A percentile compares a stretch with the other conserved stretches of the same genome.
Conservation (phyloP, 2,329 filamentous ascomycete genomes). For the Colletotrichum melonis region DNA sequence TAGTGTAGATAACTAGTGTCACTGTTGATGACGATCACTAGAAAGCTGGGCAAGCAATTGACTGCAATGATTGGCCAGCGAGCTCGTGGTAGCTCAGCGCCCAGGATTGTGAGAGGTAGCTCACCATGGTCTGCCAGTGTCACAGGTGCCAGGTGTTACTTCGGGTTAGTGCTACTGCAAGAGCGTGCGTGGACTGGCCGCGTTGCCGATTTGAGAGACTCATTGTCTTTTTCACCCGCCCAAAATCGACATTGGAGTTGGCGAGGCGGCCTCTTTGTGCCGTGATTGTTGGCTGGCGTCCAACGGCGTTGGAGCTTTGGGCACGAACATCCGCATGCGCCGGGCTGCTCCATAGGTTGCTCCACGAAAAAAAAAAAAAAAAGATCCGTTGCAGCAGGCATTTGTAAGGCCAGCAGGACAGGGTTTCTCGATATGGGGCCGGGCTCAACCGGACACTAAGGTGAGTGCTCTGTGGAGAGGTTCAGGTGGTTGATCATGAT, state of each 20-base stretch:
- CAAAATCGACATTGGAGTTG: neutral
- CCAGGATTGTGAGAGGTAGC: slow-evolving; percentile 26
- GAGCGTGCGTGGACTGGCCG: slow-evolving; percentile 8
- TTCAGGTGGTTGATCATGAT: neutral
- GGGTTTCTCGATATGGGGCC: slow-evolving; percentile 1
- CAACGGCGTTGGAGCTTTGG: slow-evolving; percentile 25
- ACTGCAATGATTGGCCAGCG: slow-evolving; percentile 21
- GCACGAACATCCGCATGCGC: slow-evolving; percentile 16
- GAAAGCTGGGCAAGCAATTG: slow-evolving; percentile 26
- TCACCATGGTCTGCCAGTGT: slow-evolving; percentile 9
- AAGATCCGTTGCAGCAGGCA: neutral
- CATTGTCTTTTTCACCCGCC: neutral
- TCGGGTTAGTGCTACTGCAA: slow-evolving; percentile 13
- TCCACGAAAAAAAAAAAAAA: neutral
- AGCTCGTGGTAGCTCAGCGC: slow-evolving; percentile 24
- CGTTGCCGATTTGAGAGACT: slow-evolving; percentile 13
- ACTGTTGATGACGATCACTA: slow-evolving; percentile 24
- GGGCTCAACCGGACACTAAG: slow-evolving; percentile 5
- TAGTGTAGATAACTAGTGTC: neutral
- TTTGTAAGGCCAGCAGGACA: slow-evolving; percentile 16
- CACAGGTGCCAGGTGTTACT: slow-evolving; percentile 7
- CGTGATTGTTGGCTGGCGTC: neutral
- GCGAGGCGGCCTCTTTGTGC: slow-evolving; percentile 28
- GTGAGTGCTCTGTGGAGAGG: neutral
- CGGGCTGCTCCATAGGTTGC: neutral